Percentiles rank a stretch among this genome's conserved stretches.
phyloP scores from a whole-genome alignment of 345 rosid genomes.

The Citrus inodora region DNA sequence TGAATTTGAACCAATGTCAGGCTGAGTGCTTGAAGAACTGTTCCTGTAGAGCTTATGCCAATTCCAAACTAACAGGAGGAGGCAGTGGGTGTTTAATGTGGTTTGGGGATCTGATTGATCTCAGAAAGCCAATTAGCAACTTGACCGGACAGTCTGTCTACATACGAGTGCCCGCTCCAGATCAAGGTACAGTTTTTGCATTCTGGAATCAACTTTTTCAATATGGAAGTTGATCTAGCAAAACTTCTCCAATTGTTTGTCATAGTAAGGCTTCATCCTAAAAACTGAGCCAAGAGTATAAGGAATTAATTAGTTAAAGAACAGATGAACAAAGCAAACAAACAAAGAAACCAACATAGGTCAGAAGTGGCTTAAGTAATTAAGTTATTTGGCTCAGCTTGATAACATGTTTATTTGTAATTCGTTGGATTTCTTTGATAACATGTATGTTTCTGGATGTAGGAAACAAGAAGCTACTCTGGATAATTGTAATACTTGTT shows the following conservation, averaged over 20 bases:
- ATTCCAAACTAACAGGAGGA: neutral
- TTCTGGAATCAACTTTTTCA: too few relatives aligned
- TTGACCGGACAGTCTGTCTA: neutral
- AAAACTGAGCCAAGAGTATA: neutral
- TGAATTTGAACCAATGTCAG: neutral
- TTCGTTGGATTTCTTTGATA: neutral
- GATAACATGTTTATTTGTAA: too few relatives aligned
- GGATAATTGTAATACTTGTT: conserved; percentile 6
- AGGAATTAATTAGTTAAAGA: too few relatives aligned
- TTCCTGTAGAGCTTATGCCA: neutral
- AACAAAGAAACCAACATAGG: neutral
- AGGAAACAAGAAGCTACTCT: neutral
- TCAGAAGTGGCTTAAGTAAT: neutral
- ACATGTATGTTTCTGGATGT: neutral
- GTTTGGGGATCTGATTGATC: neutral
- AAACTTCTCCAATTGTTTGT: neutral
- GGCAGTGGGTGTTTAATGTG: neutral
- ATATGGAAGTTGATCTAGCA: neutral
- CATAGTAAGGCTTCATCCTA: neutral
- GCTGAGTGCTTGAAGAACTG: neutral
- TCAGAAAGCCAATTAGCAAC: neutral
- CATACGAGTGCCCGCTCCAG: neutral
- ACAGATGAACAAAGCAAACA: neutral
- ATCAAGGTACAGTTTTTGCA: neutral
- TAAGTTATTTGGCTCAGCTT: neutral